These are phyloP conservation scores for Hypoxylon cercidicola DNA, from an alignment of 495 filamentous ascomycete species.

Conservation along the genomic window DNA sequence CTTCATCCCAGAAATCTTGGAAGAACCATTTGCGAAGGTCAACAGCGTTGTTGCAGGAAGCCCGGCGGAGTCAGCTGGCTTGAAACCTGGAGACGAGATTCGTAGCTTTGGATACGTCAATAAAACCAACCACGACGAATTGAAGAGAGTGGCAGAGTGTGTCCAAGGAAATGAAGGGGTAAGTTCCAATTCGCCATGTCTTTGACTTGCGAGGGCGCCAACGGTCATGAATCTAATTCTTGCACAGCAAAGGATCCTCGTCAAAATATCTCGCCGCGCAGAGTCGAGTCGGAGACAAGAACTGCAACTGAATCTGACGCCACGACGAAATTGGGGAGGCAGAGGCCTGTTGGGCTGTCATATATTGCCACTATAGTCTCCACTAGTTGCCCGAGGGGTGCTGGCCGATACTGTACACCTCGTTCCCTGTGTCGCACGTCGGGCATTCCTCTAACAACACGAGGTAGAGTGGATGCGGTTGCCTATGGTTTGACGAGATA, in stretches of 20 bases:
- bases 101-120: slow-evolving; percentile 85
- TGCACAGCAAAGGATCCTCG: slow-evolving; percentile 70
- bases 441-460: slow-evolving; percentile 1
- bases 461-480: background rate
- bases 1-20: slow-evolving; percentile 56
- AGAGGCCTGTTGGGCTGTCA: slow-evolving; percentile 89
- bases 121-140: slow-evolving; percentile 83
- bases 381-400: background rate
- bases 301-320: slow-evolving; percentile 74
- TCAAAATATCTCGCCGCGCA: slow-evolving; percentile 71
- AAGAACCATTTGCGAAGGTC: slow-evolving; percentile 87
- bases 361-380: slow-evolving; percentile 72
- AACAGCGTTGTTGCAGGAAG: slow-evolving; percentile 82
- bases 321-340: slow-evolving; percentile 85
- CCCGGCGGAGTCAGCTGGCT: slow-evolving; percentile 84
- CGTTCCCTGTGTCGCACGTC: background rate
- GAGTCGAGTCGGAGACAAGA: slow-evolving; percentile 61
- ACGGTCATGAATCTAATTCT: slow-evolving; percentile 10
- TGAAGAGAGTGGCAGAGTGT: slow-evolving; percentile 83
- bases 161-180: slow-evolving; percentile 92
- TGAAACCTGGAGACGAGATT: slow-evolving; percentile 85
- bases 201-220: background rate
- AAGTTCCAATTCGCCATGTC: slow-evolving; percentile 51
- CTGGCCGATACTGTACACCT: background rate
- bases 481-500: slow-evolving; percentile 1